Conservation (phyloP, 345 rosid genomes). For the Sapria himalayana region DNA sequence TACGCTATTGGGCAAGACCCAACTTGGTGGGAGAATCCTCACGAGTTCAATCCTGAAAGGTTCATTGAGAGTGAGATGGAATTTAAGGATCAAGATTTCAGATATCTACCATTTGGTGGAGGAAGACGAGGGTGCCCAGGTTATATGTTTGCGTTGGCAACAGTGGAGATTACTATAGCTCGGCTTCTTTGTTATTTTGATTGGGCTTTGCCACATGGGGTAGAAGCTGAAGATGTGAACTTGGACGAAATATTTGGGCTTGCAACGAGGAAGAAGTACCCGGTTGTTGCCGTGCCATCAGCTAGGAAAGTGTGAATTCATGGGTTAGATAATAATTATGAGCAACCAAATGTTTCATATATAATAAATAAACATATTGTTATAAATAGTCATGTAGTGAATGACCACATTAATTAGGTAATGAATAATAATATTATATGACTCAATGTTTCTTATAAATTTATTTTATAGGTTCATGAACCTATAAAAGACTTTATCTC, state of each 20-base stretch:
- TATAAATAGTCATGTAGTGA: too few species aligned
- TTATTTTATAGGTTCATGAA: too few species aligned
- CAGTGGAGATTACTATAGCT: conserved; percentile 13
- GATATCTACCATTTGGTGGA: conserved; percentile 20
- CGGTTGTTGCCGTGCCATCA: conserved; percentile 16
- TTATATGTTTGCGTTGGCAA: conserved; percentile 10
- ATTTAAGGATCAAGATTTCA: conserved; percentile 15
- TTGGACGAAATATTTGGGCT: conserved; percentile 17
- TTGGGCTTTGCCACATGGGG: conserved; percentile 16
- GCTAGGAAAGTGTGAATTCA: not conserved
- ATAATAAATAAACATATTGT: too few species aligned
- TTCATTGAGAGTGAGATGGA: conserved; percentile 8
- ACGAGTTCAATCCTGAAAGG: conserved; percentile 18
- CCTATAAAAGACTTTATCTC: too few species aligned
- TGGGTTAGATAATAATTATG: too few species aligned
- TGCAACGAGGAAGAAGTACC: conserved; percentile 18
- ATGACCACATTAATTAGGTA: too few species aligned
- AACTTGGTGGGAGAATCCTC: conserved; percentile 11
- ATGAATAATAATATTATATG: too few species aligned
- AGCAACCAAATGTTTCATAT: too few species aligned
- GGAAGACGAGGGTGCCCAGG: conserved; percentile 25
- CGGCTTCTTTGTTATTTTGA: conserved; percentile 15
- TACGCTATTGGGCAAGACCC: conserved; percentile 14
- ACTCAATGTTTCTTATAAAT: too few species aligned
- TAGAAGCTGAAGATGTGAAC: conserved; percentile 7